These are phyloP conservation scores for Pyropia yezoensis DNA, from an alignment of 23 red algal genomes.

Conservation along the genomic window DNA sequence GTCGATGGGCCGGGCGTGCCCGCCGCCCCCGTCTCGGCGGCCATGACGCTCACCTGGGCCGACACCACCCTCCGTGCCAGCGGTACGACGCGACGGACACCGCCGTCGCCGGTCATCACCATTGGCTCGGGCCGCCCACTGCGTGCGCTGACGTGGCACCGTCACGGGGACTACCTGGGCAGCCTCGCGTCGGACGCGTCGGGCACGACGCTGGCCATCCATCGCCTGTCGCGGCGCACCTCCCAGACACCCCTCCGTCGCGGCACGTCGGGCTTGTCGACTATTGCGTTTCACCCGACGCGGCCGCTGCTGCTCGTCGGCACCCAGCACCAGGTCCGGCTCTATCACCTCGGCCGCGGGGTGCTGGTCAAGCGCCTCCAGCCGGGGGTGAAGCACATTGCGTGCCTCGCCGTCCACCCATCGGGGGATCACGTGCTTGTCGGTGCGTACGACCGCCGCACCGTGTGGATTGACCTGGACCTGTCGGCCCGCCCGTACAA, in stretches of 20 bases:
- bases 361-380: constrained; percentile 62
- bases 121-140: constrained; percentile 40
- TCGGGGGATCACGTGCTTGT: constrained; percentile 86
- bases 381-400: constrained; percentile 73
- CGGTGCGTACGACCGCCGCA: constrained; percentile 58
- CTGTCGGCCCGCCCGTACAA: constrained; percentile 64
- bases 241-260: constrained; percentile 67
- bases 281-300: constrained; percentile 76
- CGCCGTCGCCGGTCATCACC: constrained; percentile 8
- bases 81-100: background rate
- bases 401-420: constrained; percentile 81
- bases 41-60: no score
- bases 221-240: constrained; percentile 62
- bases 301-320: constrained; percentile 83
- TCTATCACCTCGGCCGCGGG: constrained; percentile 64
- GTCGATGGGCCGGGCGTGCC: no score
- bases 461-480: constrained; percentile 93
- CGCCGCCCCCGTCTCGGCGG: no score
- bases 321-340: constrained; percentile 73
- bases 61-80: background rate
- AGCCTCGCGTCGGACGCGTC: constrained; percentile 38
- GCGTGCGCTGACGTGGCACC: constrained; percentile 61
- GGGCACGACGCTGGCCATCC: constrained; percentile 57
- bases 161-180: constrained; percentile 80
- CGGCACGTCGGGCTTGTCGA: constrained; percentile 28